Evolutionary conservation across 176 grass and related monocot species (phyloP).

Genomic region (Zoysia pacifica): DNA sequence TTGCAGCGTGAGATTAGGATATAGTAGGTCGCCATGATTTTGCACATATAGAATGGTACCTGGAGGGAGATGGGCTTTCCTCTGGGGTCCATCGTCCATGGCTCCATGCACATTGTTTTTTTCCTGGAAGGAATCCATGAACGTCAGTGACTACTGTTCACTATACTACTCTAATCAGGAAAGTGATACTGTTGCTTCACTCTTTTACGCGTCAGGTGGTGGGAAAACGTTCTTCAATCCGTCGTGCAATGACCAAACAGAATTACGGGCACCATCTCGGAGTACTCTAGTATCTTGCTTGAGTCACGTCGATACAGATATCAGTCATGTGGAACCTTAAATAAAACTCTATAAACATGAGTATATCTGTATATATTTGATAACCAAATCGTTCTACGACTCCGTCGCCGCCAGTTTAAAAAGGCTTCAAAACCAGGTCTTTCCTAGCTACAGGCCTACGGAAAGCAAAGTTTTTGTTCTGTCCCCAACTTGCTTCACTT

Average conservation of each 20-base stretch:
- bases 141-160: conserved; percentile 21
- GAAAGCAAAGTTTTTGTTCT: conserved; percentile 38
- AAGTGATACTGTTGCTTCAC: conserved; percentile 21
- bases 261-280: no score
- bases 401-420: background rate
- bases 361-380: no score
- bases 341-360: background rate
- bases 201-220: conserved; percentile 14
- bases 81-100: background rate
- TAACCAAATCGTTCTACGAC: background rate
- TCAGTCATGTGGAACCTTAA: conserved; percentile 3
- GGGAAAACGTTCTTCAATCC: conserved; percentile 32
- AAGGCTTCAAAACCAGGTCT: no score
- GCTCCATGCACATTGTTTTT: conserved; percentile 49
- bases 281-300: no score
- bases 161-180: background rate
- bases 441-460: no score
- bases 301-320: background rate
- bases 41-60: conserved; percentile 6
- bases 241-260: conserved; percentile 3
- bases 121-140: conserved; percentile 44
- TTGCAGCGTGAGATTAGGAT: conserved; percentile 20
- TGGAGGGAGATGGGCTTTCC: conserved; percentile 14
- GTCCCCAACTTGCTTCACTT: background rate
- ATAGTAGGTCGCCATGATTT: background rate